A percentile compares a stretch with the other conserved stretches of the same genome.
Evolutionary conservation across 2,329 filamentous ascomycete genomes (phyloP).

Genomic region (Pseudogymnoascus sp.): DNA sequence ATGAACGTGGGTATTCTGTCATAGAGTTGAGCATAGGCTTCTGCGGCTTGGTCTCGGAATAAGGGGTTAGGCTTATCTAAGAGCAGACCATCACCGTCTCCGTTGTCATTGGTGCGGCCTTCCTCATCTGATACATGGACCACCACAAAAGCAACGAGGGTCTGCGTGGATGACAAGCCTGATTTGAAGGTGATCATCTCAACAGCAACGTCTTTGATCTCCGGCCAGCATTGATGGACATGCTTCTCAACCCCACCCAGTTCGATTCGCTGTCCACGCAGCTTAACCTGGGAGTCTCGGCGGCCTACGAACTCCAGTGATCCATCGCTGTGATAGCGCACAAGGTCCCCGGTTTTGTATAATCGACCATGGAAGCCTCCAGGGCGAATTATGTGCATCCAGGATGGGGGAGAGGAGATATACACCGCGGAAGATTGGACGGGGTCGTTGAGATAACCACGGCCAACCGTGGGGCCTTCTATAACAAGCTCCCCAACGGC

Average conservation of each 20-base stretch:
- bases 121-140: background rate
- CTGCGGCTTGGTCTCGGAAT: background rate
- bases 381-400: background rate
- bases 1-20: background rate
- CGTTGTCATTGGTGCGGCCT: background rate
- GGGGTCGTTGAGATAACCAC: conserved; percentile 49
- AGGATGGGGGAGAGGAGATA: conserved; percentile 29
- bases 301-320: conserved; percentile 49
- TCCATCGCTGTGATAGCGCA: conserved; percentile 42
- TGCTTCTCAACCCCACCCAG: conserved; percentile 17
- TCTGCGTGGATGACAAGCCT: background rate
- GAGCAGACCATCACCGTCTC: background rate
- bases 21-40: background rate
- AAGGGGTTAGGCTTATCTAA: background rate
- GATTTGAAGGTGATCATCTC: background rate
- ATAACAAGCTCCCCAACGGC: conserved; percentile 2
- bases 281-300: conserved; percentile 55
- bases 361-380: conserved; percentile 27
- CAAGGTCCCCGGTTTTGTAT: conserved; percentile 55
- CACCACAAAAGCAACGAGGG: background rate
- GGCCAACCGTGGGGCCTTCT: conserved; percentile 45
- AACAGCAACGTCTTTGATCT: background rate
- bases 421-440: conserved; percentile 49
- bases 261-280: conserved; percentile 19
- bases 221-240: background rate